Percentiles rank a stretch among this genome's conserved stretches.
phyloP scores from a whole-genome alignment of 495 filamentous ascomycete genomes.

The Acidomyces sp. region DNA sequence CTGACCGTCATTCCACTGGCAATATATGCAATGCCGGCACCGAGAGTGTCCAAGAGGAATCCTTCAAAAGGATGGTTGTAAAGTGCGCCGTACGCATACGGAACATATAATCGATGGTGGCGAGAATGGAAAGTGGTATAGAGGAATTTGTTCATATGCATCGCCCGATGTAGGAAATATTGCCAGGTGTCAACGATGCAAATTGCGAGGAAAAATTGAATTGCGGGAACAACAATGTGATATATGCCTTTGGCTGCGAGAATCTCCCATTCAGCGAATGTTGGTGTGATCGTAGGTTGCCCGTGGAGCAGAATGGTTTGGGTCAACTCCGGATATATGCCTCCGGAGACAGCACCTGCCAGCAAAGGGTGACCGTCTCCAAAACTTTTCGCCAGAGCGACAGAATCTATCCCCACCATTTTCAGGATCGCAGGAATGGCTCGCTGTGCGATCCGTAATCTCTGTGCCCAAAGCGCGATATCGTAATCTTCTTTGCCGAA shows the following conservation, averaged over 20 bases:
- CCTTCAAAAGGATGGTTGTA: slow-evolving; percentile 94
- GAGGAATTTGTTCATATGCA: slow-evolving; percentile 92
- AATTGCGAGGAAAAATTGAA: slow-evolving; percentile 63
- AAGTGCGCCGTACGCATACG: slow-evolving; percentile 90
- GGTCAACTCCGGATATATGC: slow-evolving; percentile 50
- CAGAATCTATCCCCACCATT: slow-evolving; percentile 30
- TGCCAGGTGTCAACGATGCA: slow-evolving; percentile 85
- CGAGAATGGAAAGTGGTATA: slow-evolving; percentile 88
- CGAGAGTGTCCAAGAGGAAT: slow-evolving; percentile 81
- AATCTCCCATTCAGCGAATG: slow-evolving; percentile 63
- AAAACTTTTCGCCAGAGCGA: slow-evolving; percentile 29
- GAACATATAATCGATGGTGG: slow-evolving; percentile 91
- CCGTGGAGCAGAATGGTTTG: slow-evolving; percentile 19
- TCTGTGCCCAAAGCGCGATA: slow-evolving; percentile 65
- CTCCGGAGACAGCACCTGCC: slow-evolving; percentile 57
- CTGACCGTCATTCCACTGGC: slow-evolving; percentile 60
- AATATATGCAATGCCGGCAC: slow-evolving; percentile 70
- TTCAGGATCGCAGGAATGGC: slow-evolving; percentile 47
- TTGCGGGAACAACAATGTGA: slow-evolving; percentile 57
- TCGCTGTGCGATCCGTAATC: slow-evolving; percentile 57
- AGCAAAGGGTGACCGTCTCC: slow-evolving; percentile 43
- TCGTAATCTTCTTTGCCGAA: slow-evolving; percentile 70
- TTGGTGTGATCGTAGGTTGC: slow-evolving; percentile 20
- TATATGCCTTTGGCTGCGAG: slow-evolving; percentile 60
- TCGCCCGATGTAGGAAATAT: slow-evolving; percentile 86